Conservation (phyloP, 257 asterid species). For the Nicotiana tabacum region DNA sequence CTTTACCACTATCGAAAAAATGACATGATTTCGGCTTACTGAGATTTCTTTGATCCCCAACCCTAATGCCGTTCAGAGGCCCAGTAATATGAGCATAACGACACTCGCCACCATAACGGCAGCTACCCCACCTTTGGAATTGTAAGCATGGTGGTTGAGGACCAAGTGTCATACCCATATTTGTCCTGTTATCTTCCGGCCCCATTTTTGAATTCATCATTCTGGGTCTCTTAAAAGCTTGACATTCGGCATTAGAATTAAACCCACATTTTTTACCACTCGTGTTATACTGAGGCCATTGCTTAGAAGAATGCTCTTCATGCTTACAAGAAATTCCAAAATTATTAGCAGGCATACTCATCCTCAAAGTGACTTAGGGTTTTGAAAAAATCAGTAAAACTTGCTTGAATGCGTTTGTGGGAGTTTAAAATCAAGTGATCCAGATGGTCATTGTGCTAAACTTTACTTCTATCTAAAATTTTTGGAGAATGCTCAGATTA, state of each 20-base stretch:
- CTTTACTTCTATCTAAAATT: neutral
- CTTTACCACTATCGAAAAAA: conserved; percentile 9
- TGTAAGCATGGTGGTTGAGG: conserved; percentile 26
- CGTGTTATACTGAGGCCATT: neutral
- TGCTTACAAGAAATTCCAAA: neutral
- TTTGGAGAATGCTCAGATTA: neutral
- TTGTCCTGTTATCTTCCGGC: conserved; percentile 17
- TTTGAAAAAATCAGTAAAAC: neutral
- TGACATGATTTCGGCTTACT: conserved; percentile 15
- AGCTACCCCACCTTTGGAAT: conserved; percentile 31
- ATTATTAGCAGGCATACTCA: neutral
- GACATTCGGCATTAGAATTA: neutral
- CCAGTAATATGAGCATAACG: conserved; percentile 27
- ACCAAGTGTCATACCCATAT: conserved; percentile 3
- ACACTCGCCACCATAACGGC: conserved; percentile 35
- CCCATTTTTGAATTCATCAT: conserved; percentile 10
- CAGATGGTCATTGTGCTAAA: neutral
- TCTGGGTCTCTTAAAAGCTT: conserved; percentile 19
- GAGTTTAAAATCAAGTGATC: neutral
- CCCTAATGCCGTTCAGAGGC: conserved; percentile 1
- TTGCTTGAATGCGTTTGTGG: neutral
- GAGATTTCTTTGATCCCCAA: conserved; percentile 12
- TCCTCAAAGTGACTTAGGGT: neutral
- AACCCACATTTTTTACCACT: neutral
- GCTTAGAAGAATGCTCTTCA: neutral